Percentiles rank a stretch among this genome's conserved stretches.
These are phyloP conservation scores for Cornus controversa DNA, from an alignment of 148 eudicot species.

Conservation along the genomic window DNA sequence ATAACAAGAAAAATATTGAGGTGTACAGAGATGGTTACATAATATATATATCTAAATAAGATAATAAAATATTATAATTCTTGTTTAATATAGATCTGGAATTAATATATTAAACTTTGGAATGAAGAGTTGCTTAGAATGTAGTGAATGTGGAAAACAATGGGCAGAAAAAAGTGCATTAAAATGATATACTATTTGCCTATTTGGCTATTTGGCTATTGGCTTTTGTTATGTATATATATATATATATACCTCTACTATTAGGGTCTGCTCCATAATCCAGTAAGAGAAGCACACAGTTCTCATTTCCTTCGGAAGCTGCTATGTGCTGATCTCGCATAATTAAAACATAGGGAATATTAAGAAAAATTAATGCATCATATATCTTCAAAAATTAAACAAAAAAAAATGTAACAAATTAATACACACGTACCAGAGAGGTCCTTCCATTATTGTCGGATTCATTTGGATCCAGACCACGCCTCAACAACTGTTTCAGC, in stretches of 20 bases:
- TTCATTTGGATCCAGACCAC: slow-evolving; percentile 90
- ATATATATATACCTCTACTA: slow-evolving; percentile 65
- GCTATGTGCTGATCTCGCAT: slow-evolving; percentile 70
- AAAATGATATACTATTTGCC: too few species aligned
- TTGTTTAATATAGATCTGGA: neutral
- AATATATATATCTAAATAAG: neutral
- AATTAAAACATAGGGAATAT: neutral
- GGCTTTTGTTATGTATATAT: neutral
- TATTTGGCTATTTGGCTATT: too few species aligned
- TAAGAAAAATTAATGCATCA: neutral
- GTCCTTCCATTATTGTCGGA: slow-evolving; percentile 79
- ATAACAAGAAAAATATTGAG: slow-evolving; percentile 11
- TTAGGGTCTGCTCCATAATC: slow-evolving; percentile 87
- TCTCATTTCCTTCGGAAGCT: slow-evolving; percentile 73
- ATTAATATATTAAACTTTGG: neutral
- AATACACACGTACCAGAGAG: slow-evolving; percentile 72
- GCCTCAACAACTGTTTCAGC: slow-evolving; percentile 60
- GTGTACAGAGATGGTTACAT: neutral
- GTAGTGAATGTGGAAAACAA: slow-evolving; percentile 3
- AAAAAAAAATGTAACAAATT: neutral
- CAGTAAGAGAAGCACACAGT: slow-evolving; percentile 75
- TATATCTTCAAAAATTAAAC: neutral
- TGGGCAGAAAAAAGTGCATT: neutral
- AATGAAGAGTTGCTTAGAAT: too few species aligned
- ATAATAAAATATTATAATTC: neutral